Percentiles rank a stretch among this genome's conserved stretches.
Conservation (phyloP, 2,329 filamentous ascomycete species). For the Claviceps paspali region DNA sequence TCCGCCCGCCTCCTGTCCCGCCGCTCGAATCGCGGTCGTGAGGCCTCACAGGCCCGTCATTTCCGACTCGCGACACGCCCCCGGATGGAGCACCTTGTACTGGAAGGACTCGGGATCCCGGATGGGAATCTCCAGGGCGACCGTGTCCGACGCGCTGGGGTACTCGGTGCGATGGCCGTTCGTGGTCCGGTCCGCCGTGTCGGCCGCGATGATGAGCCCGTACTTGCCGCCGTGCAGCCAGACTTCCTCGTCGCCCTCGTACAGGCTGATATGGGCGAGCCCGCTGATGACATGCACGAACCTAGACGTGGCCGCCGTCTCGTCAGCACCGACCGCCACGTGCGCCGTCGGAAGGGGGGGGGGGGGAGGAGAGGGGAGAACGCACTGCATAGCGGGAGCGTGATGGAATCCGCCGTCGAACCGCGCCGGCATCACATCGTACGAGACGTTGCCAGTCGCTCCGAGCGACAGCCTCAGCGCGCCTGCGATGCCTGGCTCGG, state of each 20-base stretch:
- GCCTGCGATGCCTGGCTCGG: slow-evolving; percentile 18
- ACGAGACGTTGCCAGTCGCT: slow-evolving; percentile 17
- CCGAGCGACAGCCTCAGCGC: slow-evolving; percentile 17
- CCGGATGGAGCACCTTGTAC: slow-evolving; percentile 6
- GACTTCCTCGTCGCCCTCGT: slow-evolving; percentile 20
- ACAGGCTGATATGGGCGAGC: slow-evolving; percentile 24
- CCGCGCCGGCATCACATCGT: slow-evolving; percentile 19
- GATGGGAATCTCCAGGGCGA: slow-evolving; percentile 14
- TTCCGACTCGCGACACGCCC: slow-evolving; percentile 2
- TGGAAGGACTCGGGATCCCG: slow-evolving; percentile 1
- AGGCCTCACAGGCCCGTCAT: not conserved
- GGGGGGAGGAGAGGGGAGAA: not conserved
- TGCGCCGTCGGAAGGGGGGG: no score
- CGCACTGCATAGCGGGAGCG: slow-evolving; percentile 26
- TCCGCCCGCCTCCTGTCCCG: no score
- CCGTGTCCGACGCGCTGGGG: slow-evolving; percentile 21
- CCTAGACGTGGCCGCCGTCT: slow-evolving; percentile 8
- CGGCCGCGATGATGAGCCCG: slow-evolving; percentile 26
- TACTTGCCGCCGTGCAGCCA: slow-evolving; percentile 24
- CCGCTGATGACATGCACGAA: slow-evolving; percentile 24
- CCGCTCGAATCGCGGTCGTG: no score
- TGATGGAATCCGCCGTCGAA: slow-evolving; percentile 26
- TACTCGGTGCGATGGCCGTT: slow-evolving; percentile 26
- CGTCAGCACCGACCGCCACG: not conserved
- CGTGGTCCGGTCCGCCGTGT: slow-evolving; percentile 23